A percentile compares a stretch with the other conserved stretches of the same genome.
phyloP scores from a whole-genome alignment of 257 asterid species.

The Gynochthodes officinalis region DNA sequence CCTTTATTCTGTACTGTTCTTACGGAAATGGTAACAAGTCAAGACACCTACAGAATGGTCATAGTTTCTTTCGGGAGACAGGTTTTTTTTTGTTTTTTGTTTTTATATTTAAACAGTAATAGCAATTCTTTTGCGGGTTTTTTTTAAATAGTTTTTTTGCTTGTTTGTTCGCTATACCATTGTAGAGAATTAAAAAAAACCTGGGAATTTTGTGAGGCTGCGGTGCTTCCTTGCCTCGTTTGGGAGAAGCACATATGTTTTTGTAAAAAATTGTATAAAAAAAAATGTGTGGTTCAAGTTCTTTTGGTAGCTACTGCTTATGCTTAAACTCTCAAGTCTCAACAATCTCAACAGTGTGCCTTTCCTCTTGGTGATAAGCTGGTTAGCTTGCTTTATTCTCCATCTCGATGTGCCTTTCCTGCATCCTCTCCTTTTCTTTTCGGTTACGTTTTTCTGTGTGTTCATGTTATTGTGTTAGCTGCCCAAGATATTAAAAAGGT shows the following conservation, averaged over 20 bases:
- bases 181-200: slow-evolving; percentile 15
- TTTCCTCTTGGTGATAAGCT: slow-evolving; percentile 22
- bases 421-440: background rate
- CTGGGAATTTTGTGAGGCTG: slow-evolving; percentile 58
- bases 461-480: background rate
- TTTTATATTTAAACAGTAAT: background rate
- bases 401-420: slow-evolving; percentile 15
- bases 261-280: too few relatives aligned
- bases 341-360: slow-evolving; percentile 15
- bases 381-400: slow-evolving; percentile 22
- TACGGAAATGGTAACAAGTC: background rate
- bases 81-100: background rate
- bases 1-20: background rate
- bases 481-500: background rate
- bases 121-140: background rate
- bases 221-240: slow-evolving; percentile 41
- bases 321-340: slow-evolving; percentile 19
- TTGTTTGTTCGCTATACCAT: slow-evolving; percentile 4
- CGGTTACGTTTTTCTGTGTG: background rate
- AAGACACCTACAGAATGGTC: background rate
- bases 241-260: slow-evolving; percentile 27
- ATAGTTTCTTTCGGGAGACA: background rate
- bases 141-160: background rate
- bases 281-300: slow-evolving; percentile 45
- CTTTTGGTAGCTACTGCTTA: slow-evolving; percentile 19